A percentile compares a stretch with the other conserved stretches of the same genome.
These are phyloP conservation scores for Taphrina confusa DNA, from an alignment of 1,139 yeast genomes.

Conservation along the genomic window DNA sequence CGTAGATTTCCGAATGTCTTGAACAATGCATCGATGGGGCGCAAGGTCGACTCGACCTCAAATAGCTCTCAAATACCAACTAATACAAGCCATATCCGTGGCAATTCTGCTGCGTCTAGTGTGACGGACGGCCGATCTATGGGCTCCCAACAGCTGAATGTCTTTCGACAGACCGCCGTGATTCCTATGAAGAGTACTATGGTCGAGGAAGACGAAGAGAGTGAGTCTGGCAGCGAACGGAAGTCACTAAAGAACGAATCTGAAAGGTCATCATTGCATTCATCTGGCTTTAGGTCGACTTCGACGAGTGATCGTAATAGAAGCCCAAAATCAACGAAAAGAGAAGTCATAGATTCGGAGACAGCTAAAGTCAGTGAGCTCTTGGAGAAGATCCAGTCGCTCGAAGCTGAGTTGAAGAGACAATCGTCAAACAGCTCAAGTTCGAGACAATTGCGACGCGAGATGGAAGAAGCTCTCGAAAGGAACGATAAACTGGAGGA, in stretches of 20 bases:
- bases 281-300: not conserved
- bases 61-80: not conserved
- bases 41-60: not conserved
- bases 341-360: not conserved
- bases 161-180: conserved; percentile 61
- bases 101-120: not conserved
- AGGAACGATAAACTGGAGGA: conserved; percentile 15
- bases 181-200: conserved; percentile 76
- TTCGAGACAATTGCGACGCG: conserved; percentile 18
- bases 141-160: conserved; percentile 21
- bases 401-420: conserved; percentile 1
- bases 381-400: not conserved
- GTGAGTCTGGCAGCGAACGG: conserved; percentile 17
- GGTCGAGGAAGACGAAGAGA: conserved; percentile 79
- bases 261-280: not conserved
- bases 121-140: not conserved
- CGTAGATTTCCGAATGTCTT: conserved; percentile 61
- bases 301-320: not conserved
- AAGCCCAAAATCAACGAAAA: not conserved
- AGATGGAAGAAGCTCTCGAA: conserved; percentile 10
- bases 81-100: not conserved
- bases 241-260: not conserved
- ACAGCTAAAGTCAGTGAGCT: not conserved
- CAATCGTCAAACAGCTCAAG: not conserved
- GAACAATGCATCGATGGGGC: not conserved